These are phyloP conservation scores for Priceomyces melissophilus DNA, from an alignment of 805 yeast genomes.

Conservation along the genomic window DNA sequence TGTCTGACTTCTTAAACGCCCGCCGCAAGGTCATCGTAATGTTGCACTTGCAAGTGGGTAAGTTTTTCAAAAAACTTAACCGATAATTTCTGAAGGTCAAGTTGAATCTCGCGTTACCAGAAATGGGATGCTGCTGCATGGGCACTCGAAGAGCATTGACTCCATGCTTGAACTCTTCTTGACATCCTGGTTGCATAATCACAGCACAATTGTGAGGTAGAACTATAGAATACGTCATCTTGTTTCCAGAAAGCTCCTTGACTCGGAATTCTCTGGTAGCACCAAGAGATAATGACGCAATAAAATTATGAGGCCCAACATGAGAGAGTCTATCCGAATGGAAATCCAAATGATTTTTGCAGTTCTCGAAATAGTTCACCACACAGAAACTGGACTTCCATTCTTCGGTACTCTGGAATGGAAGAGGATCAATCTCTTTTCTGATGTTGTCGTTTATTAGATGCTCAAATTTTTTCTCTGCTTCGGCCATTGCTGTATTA, in stretches of 20 bases:
- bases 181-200: slow-evolving; percentile 77
- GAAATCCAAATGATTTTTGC: slow-evolving; percentile 58
- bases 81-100: slow-evolving; percentile 62
- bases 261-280: slow-evolving; percentile 65
- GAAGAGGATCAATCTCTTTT: slow-evolving; percentile 25
- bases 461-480: slow-evolving; percentile 37
- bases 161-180: slow-evolving; percentile 69
- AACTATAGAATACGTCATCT: slow-evolving; percentile 48
- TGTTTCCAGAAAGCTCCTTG: slow-evolving; percentile 38
- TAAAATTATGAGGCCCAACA: slow-evolving; percentile 67
- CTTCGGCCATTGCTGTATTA: slow-evolving; percentile 37
- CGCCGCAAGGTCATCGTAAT: slow-evolving; percentile 54
- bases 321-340: slow-evolving; percentile 73
- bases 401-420: slow-evolving; percentile 32
- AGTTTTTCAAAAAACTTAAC: slow-evolving; percentile 26
- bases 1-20: slow-evolving; percentile 42
- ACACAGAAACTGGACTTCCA: slow-evolving; percentile 59
- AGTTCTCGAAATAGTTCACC: slow-evolving; percentile 52
- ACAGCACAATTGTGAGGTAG: slow-evolving; percentile 67
- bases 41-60: slow-evolving; percentile 49
- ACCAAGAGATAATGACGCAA: slow-evolving; percentile 69
- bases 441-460: slow-evolving; percentile 34
- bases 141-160: slow-evolving; percentile 47
- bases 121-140: slow-evolving; percentile 36
- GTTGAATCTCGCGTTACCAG: slow-evolving; percentile 55